A percentile compares a stretch with the other conserved stretches of the same genome.
phyloP scores from a whole-genome alignment of 83 land plant genomes.

The Larix sibirica region DNA sequence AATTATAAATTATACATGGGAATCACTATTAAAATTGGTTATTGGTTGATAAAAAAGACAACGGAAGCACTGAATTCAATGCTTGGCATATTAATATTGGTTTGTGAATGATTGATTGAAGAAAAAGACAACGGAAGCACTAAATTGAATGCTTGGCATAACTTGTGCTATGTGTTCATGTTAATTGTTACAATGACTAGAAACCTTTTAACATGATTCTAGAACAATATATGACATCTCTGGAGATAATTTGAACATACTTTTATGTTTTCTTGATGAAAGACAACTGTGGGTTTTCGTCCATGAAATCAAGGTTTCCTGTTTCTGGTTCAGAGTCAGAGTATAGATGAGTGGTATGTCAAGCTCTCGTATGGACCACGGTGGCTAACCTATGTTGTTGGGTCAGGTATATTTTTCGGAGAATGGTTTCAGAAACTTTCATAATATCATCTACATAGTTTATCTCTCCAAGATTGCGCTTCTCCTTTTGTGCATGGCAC shows the following conservation, averaged over 20 bases:
- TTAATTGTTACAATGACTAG: background rate
- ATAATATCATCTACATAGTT: background rate
- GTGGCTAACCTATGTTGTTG: conserved; percentile 55
- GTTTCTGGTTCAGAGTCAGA: conserved; percentile 15
- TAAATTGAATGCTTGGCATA: no score
- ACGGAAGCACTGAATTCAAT: no score
- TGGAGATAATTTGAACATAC: background rate
- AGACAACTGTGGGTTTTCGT: background rate
- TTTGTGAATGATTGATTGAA: no score
- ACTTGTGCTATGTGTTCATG: no score
- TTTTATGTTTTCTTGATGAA: background rate
- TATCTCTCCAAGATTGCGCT: conserved; percentile 13
- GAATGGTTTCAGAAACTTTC: background rate
- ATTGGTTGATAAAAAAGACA: no score
- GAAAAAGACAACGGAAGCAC: no score
- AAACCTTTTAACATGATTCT: background rate
- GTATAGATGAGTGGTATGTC: conserved; percentile 28
- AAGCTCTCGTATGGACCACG: conserved; percentile 61
- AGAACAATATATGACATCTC: background rate
- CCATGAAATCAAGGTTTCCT: conserved; percentile 7
- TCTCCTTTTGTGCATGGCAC: background rate
- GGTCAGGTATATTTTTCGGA: conserved; percentile 39
- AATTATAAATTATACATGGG: no score
- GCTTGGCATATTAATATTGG: no score
- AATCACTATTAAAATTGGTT: no score